Base-by-base conservation (phyloP, 2,329 filamentous ascomycete species). In the Phaeosphaeria sp. region DNA sequence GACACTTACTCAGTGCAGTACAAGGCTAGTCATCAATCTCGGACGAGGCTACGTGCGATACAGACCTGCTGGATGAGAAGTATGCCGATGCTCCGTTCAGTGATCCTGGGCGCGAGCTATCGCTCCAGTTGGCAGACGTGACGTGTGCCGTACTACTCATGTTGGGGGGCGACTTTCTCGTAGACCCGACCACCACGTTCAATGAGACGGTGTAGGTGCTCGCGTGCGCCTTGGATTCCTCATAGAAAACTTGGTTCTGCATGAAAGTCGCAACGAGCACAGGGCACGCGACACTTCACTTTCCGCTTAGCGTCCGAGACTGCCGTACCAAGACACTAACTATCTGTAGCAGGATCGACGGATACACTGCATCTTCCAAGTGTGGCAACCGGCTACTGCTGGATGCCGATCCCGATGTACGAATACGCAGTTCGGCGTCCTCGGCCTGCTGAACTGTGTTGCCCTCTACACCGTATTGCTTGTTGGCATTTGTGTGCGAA, bases 101-200 rank as follows among this genome's bases (percentile, higher is more conserved):
- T 21, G 27, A 42, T 48, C 43, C 51, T 53, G 51, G 51, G 46
- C 50, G 43, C 44, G 51, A 47, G 51, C 30, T 47, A 43, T 41
- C 42, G 50, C 36, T 52, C 6, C 17, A 15, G 2, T n/a, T 47
- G 20, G 11, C 22, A 17, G 21, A 33, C 11, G 18, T 47, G 51
- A 30, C 43, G 17, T 50, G 42, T 43, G 43, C 47, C 51, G 47
- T 53, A 23, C 11, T 36, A 3, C 6, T 36, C 11, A 11, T 36
- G 30, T 11, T 36, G 30, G 30, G 13, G 11, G 13, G 30, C 9
- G 13, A 36, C 13, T 15, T 11, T 36, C 30, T 15, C 22, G 11
- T 11, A 20, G 21, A 9, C 18, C 9, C n/a, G 6, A 44, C 18
- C 42, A 21, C 9, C n/a, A 44, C 4, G 3, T 6, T 21, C 18